Evolutionary conservation across 148 eudicot species (phyloP), one percentile per base, ranked within the genome.

Genomic region (Dysphania ambrosioides): DNA sequence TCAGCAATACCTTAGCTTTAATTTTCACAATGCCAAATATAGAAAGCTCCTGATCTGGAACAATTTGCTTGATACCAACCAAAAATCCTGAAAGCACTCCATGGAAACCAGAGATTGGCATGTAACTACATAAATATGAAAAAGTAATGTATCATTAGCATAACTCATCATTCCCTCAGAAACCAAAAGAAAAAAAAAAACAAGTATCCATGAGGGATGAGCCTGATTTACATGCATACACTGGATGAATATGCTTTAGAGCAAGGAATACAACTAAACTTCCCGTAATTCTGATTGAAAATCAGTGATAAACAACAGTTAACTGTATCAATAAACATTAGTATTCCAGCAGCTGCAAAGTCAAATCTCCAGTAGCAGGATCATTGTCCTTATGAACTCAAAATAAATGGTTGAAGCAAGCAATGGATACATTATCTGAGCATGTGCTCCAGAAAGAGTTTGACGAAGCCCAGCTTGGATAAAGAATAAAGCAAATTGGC

Each of bases 41-140:
- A 69, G 97, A 71, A 75, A 95, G 82, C 85, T 95, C 98, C 73
- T 88, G 97, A 80, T 95, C 96, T 38, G 98, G 98, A 76, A 95
- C 78, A 21, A 95, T 88, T 83, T 95, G 98, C 84, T 95, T 95
- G 78, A 95, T 72, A 71, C 98, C 97, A 80, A 95, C 98, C 66
- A 95, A 84, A 78, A 95, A 87, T 72, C 96, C 98, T 55, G 87
- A 79, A 72, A 95, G 92, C 69, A 90, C 86, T 79, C 97, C 98
- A 72, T 90, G 90, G 88, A 95, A 95, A 69, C 98, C 97, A 71
- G 92, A 95, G 51, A 95, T 75, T 68, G 97, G 97, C 92, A 87
- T 84, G 79, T 95, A 95, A 49, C 98, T 95, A 63, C 81, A 76
- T 32, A 78, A 77, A 72, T 8, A 79, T 24, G 23, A 38, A 76